These are phyloP conservation scores for Flaveria linearis DNA, from an alignment of 129 eudicot species.

Conservation along the genomic window DNA sequence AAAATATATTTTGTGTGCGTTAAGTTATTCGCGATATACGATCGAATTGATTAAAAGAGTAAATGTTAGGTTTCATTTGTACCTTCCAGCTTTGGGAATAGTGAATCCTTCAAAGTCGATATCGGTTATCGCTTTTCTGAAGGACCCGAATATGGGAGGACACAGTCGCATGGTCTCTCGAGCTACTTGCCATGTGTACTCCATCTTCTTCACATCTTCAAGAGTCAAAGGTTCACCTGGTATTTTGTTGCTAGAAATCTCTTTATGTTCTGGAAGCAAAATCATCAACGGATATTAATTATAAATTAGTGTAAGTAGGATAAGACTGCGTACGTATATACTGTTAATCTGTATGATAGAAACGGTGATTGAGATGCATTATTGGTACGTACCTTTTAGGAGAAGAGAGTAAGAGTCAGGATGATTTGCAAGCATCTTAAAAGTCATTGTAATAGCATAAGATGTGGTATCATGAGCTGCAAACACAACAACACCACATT, in stretches of 20 bases:
- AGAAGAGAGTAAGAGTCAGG: slow-evolving; percentile 59
- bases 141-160: slow-evolving; percentile 83
- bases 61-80: not conserved
- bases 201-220: slow-evolving; percentile 35
- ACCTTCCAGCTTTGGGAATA: slow-evolving; percentile 41
- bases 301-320: too few species aligned
- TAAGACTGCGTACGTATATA: too few species aligned
- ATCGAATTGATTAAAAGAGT: too few species aligned
- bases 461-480: slow-evolving; percentile 94
- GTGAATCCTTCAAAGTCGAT: slow-evolving; percentile 39
- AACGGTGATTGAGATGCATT: slow-evolving; percentile 47
- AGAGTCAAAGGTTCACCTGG: slow-evolving; percentile 15
- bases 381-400: slow-evolving; percentile 64
- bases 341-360: too few species aligned
- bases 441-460: slow-evolving; percentile 80
- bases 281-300: not conserved
- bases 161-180: slow-evolving; percentile 74
- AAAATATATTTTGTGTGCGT: too few species aligned
- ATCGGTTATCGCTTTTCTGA: slow-evolving; percentile 66
- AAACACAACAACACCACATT: slow-evolving; percentile 79
- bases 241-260: slow-evolving; percentile 48
- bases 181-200: slow-evolving; percentile 45
- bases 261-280: slow-evolving; percentile 54
- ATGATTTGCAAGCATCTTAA: slow-evolving; percentile 71
- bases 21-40: too few species aligned